Conservation (phyloP, 2,329 filamentous ascomycete species). For the Fusarium sp. region DNA sequence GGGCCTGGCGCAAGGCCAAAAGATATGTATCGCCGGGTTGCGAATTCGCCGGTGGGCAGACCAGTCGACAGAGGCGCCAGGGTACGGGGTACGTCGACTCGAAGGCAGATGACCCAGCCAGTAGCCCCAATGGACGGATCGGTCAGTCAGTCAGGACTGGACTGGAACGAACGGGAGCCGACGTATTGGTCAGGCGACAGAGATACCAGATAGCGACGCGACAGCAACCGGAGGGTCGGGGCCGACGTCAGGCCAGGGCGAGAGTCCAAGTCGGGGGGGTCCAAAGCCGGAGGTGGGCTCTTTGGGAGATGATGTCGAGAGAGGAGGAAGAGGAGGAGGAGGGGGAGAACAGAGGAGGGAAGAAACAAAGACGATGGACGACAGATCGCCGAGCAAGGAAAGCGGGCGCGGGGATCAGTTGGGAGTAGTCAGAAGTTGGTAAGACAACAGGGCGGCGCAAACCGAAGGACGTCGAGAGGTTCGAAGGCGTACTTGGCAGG, state of each 20-base stretch:
- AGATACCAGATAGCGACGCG: constrained; percentile 36
- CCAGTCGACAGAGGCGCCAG: constrained; percentile 30
- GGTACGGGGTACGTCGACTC: constrained; percentile 28
- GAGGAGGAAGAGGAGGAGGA: neutral
- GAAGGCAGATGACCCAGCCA: constrained; percentile 36
- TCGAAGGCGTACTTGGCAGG: constrained; percentile 30
- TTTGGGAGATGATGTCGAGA: neutral
- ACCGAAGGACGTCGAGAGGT: constrained; percentile 16
- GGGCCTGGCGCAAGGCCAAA: constrained; percentile 4
- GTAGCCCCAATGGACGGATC: constrained; percentile 29
- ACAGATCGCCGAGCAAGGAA: constrained; percentile 21
- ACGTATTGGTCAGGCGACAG: constrained; percentile 34
- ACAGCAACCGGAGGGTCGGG: constrained; percentile 36
- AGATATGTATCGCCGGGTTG: constrained; percentile 28
- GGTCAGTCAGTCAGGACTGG: constrained; percentile 20
- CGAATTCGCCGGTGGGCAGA: constrained; percentile 33
- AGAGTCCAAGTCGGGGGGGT: constrained; percentile 9
- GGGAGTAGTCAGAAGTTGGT: constrained; percentile 27
- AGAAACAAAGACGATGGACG: constrained; percentile 16
- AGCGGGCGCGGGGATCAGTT: constrained; percentile 26
- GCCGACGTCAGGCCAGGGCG: constrained; percentile 21
- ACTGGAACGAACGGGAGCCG: constrained; percentile 24
- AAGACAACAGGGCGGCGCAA: constrained; percentile 31
- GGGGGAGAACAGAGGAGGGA: neutral
- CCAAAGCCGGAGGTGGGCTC: neutral